Evolutionary conservation across 768 basidiomycete species (phyloP), one percentile per base, ranked within the genome.

Genomic region (Lentinula edodes): DNA sequence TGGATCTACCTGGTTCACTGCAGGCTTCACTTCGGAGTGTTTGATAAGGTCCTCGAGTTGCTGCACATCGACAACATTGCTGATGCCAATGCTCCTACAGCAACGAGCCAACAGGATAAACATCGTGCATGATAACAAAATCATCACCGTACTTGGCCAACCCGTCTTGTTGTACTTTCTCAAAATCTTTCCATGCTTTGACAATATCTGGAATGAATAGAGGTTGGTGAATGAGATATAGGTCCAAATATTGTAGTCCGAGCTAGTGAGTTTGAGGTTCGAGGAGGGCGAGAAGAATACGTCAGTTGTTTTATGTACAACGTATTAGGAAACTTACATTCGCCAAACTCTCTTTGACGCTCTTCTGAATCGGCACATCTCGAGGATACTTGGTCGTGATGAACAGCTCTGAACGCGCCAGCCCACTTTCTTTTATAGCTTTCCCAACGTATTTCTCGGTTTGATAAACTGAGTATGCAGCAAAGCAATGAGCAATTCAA

Each of bases 81-180:
- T 90, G 46, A 93, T 77, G 46, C 92, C 92, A 58, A 93, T 93
- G 66, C 91, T 88, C 69, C 81, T 81, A 46, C 18, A 61, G 0
- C 12, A 6, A 41, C 12, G 7, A 52, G 54, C 35, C 41, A 67
- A 68, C 28, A 65, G 52, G 61, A 62, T 46, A 56, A 39, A 23
- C 39, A 52, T 18, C 10, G 7, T 18, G 18, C 16, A 18, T 36
- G 52, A 36, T 28, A 28, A 4, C 13, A 18, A 18, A 35, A 51
- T 5, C 38, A n/a, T 38, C 6, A 5, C 38, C 70, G 32, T 56
- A 81, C 82, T 74, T 80, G 16, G 76, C 69, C 16, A 80, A 57
- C 0, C 80, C 80, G 13, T 74, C 74, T 39, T 80, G 73, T 66
- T 80, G 78, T 32, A 86, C 72, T 36, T 75, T 73, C 66, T 88